These are phyloP conservation scores for Yamadazyma conglobata DNA, from an alignment of 1,139 yeast genomes.

Conservation along the genomic window DNA sequence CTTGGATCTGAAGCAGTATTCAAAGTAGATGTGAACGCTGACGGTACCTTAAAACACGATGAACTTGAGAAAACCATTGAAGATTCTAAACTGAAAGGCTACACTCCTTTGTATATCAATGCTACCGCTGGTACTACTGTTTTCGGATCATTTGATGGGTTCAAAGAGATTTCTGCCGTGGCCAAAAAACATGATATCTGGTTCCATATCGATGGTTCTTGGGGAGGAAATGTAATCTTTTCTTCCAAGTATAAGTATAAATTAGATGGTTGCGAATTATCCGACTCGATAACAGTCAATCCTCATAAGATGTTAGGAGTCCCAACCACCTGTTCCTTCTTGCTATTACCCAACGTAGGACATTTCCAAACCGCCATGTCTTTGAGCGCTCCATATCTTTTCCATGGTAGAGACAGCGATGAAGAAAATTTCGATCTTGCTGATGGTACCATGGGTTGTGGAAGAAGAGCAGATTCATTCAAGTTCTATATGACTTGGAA, in stretches of 20 bases:
- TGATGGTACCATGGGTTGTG: constrained; percentile 93
- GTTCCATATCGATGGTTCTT: constrained; percentile 87
- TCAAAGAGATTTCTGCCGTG: constrained; percentile 50
- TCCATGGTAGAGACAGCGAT: constrained; percentile 57
- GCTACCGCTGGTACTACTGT: constrained; percentile 92
- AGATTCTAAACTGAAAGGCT: constrained; percentile 48
- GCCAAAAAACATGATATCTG: constrained; percentile 57
- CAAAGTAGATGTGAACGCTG: constrained; percentile 54
- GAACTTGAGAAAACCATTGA: constrained; percentile 47
- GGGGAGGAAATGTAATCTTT: constrained; percentile 87
- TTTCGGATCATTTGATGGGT: constrained; percentile 77
- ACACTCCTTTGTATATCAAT: constrained; percentile 70
- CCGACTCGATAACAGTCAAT: constrained; percentile 78
- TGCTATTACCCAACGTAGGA: constrained; percentile 65
- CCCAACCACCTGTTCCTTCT: constrained; percentile 81
- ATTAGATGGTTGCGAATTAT: constrained; percentile 59
- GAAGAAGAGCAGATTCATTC: constrained; percentile 79
- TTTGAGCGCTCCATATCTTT: constrained; percentile 74
- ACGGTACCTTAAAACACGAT: constrained; percentile 55
- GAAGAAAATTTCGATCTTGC: constrained; percentile 74
- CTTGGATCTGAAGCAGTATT: constrained; percentile 63
- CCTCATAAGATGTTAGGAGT: constrained; percentile 93
- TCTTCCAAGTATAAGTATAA: constrained; percentile 46
- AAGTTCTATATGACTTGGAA: constrained; percentile 80
- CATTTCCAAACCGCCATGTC: constrained; percentile 72